Evolutionary conservation across 805 yeast genomes (phyloP).

Genomic region (Teunomyces aglyptinius): DNA sequence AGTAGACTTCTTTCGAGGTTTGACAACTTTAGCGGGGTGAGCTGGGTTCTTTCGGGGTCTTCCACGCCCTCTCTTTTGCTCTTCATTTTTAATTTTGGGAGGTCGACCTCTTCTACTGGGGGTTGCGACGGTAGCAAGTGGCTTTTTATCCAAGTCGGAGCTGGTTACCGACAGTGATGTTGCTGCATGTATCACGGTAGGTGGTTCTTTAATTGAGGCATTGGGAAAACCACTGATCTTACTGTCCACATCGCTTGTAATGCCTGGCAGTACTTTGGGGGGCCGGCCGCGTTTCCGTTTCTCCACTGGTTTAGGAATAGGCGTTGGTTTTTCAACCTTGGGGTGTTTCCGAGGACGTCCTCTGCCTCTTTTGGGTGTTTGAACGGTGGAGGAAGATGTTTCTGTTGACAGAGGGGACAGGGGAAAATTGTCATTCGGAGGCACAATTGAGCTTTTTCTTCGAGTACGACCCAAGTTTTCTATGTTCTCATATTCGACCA

Average conservation of each 20-base stretch:
- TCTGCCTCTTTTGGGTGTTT: not conserved
- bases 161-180: not conserved
- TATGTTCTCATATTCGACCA: slow-evolving; percentile 20
- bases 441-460: slow-evolving; percentile 5
- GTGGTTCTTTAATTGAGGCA: not conserved
- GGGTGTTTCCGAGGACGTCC: slow-evolving; percentile 1
- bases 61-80: not conserved
- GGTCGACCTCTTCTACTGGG: slow-evolving; percentile 1
- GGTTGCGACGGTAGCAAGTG: too few relatives aligned
- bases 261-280: not conserved
- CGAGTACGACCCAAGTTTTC: slow-evolving; percentile 17
- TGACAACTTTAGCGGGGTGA: not conserved
- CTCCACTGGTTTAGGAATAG: not conserved
- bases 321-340: not conserved
- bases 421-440: not conserved
- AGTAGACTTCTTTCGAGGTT: not conserved
- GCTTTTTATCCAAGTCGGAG: too few relatives aligned
- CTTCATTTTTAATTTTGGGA: not conserved
- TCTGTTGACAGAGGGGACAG: not conserved
- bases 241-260: not conserved
- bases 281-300: not conserved
- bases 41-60: slow-evolving; percentile 1
- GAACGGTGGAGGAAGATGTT: not conserved
- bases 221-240: not conserved
- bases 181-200: not conserved